Percentiles rank a stretch among this genome's conserved stretches.
Conservation (phyloP, 2,329 filamentous ascomycete species). For the Phaeosphaeriaceae sp. region DNA sequence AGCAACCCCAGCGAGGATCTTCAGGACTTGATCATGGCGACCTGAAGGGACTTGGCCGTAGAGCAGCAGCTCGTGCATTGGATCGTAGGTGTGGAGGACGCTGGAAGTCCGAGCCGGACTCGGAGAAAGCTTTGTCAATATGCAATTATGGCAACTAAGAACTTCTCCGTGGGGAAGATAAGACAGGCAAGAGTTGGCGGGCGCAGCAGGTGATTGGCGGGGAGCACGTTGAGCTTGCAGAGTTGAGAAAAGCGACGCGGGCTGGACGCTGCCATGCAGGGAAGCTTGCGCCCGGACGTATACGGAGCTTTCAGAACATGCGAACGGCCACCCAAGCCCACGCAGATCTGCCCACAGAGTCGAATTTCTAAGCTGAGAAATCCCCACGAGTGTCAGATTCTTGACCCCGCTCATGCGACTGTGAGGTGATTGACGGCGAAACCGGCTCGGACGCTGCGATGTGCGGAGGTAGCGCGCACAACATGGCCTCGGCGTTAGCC, state of each 20-base stretch:
- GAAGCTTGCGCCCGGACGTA: conserved; percentile 28
- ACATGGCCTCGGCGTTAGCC: conserved; percentile 26
- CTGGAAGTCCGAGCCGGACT: conserved; percentile 16
- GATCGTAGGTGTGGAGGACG: conserved; percentile 9
- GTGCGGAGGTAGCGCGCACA: conserved; percentile 1
- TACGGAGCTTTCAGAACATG: conserved; percentile 19
- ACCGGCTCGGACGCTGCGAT: background rate
- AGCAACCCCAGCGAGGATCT: conserved; percentile 67
- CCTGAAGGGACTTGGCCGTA: conserved; percentile 64
- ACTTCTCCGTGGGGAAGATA: conserved; percentile 37
- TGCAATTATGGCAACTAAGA: conserved; percentile 29
- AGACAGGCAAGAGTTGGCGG: conserved; percentile 18
- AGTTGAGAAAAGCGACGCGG: conserved; percentile 16
- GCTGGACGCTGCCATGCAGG: conserved; percentile 19
- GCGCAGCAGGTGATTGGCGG: conserved; percentile 29
- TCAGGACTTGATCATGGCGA: conserved; percentile 66
- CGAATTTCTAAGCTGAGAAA: conserved; percentile 14
- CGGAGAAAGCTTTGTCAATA: conserved; percentile 28
- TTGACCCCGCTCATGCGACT: conserved; percentile 26
- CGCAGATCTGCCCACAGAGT: conserved; percentile 14
- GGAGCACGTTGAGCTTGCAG: conserved; percentile 20
- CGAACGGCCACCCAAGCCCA: conserved; percentile 21
- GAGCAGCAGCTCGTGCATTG: conserved; percentile 69
- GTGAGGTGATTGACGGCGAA: conserved; percentile 25
- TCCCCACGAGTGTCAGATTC: conserved; percentile 2